These are phyloP conservation scores for Clavispora carvajalis DNA, from an alignment of 805 yeast genomes.

Conservation along the genomic window DNA sequence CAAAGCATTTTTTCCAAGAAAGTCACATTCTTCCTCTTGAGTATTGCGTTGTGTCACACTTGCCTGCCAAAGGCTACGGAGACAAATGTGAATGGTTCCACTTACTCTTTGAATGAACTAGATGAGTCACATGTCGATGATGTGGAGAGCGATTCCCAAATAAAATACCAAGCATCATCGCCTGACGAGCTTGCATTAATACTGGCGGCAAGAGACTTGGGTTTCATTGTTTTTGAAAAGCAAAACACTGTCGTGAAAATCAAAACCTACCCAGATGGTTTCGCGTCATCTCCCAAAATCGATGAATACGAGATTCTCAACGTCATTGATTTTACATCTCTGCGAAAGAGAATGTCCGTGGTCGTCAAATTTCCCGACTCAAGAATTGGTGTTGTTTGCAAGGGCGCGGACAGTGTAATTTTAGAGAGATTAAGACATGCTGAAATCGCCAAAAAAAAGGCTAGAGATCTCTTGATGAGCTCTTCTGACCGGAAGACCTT, in stretches of 20 bases:
- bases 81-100: constrained; percentile 9
- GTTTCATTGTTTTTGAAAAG: constrained; percentile 75
- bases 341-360: constrained; percentile 93
- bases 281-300: constrained; percentile 54
- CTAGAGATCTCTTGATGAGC: constrained; percentile 54
- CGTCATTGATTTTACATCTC: constrained; percentile 77
- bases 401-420: constrained; percentile 94
- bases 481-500: constrained; percentile 60
- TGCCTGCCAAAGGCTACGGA: constrained; percentile 55
- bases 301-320: constrained; percentile 76
- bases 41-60: constrained; percentile 83
- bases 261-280: constrained; percentile 80
- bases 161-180: constrained; percentile 87
- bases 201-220: constrained; percentile 92
- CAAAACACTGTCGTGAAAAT: constrained; percentile 55
- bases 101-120: constrained; percentile 18
- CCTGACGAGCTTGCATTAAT: constrained; percentile 96
- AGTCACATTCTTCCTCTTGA: constrained; percentile 73
- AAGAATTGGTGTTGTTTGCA: constrained; percentile 72
- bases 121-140: constrained; percentile 6
- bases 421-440: constrained; percentile 62
- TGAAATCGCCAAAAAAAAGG: constrained; percentile 57
- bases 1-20: constrained; percentile 60
- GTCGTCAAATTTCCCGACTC: constrained; percentile 72
- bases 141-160: constrained; percentile 35